Evolutionary conservation across 169 alveolate genomes (phyloP).

Genomic region (Plasmodium gaboni): DNA sequence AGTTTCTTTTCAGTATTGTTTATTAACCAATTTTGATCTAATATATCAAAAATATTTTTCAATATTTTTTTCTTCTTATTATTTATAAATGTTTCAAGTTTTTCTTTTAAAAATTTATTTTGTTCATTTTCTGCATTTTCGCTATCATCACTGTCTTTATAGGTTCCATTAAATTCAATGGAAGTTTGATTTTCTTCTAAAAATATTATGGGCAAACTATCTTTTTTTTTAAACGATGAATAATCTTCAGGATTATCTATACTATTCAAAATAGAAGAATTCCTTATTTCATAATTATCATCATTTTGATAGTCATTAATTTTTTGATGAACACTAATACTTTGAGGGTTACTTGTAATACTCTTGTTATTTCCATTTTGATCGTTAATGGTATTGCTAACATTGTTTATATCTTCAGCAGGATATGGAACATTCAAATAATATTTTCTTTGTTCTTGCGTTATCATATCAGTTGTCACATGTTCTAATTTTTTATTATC

Average conservation of each 20-base stretch:
- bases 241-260: not conserved
- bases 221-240: not conserved
- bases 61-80: slow-evolving; percentile 37
- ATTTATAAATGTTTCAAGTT: slow-evolving; percentile 21
- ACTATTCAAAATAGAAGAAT: not conserved
- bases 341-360: too few species aligned
- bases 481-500: not conserved
- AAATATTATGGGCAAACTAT: not conserved
- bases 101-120: slow-evolving; percentile 22
- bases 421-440: too few species aligned
- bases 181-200: not conserved
- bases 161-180: slow-evolving; percentile 1
- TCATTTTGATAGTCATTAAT: too few species aligned
- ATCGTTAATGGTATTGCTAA: too few species aligned
- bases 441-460: not conserved
- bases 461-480: not conserved
- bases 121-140: slow-evolving; percentile 2
- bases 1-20: slow-evolving; percentile 38
- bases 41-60: slow-evolving; percentile 36
- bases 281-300: too few species aligned
- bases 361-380: too few species aligned
- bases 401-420: too few species aligned
- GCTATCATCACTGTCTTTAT: not conserved
- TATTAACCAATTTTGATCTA: slow-evolving; percentile 48
- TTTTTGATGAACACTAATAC: too few species aligned